phyloP scores from a whole-genome alignment of 2,329 filamentous ascomycete genomes.

The Aureobasidium lini region DNA sequence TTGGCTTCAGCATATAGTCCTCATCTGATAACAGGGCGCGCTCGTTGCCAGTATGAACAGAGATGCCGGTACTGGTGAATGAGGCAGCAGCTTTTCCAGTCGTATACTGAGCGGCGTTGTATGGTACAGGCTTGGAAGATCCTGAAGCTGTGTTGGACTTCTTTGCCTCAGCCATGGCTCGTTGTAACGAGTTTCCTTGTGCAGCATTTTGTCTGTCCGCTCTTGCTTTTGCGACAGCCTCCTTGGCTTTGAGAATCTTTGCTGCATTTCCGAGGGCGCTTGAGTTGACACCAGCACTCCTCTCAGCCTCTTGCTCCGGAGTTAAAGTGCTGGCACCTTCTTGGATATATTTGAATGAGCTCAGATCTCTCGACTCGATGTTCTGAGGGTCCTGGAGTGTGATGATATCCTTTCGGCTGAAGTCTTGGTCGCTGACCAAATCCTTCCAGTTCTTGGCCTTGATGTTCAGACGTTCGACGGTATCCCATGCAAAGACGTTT shows the following conservation, averaged over 20 bases:
- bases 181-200: constrained; percentile 18
- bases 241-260: constrained; percentile 86
- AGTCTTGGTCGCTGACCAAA: constrained; percentile 78
- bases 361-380: constrained; percentile 70
- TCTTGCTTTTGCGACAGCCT: constrained; percentile 85
- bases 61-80: constrained; percentile 90
- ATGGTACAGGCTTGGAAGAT: constrained; percentile 44
- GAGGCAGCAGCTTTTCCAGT: constrained; percentile 86
- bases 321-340: constrained; percentile 65
- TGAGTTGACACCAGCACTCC: constrained; percentile 60
- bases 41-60: constrained; percentile 81
- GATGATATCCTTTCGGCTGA: constrained; percentile 85
- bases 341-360: constrained; percentile 79
- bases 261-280: constrained; percentile 67
- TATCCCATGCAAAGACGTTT: constrained; percentile 96
- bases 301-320: constrained; percentile 61
- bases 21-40: constrained; percentile 83
- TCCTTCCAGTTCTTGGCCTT: constrained; percentile 96
- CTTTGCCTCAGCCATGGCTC: constrained; percentile 48
- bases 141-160: constrained; percentile 40
- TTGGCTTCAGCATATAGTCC: constrained; percentile 92
- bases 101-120: constrained; percentile 85
- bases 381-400: constrained; percentile 95
- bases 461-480: constrained; percentile 88
- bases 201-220: constrained; percentile 53